Base-by-base conservation (phyloP, 768 basidiomycete species). In the Cystobasidiopsis lactophilus region DNA sequence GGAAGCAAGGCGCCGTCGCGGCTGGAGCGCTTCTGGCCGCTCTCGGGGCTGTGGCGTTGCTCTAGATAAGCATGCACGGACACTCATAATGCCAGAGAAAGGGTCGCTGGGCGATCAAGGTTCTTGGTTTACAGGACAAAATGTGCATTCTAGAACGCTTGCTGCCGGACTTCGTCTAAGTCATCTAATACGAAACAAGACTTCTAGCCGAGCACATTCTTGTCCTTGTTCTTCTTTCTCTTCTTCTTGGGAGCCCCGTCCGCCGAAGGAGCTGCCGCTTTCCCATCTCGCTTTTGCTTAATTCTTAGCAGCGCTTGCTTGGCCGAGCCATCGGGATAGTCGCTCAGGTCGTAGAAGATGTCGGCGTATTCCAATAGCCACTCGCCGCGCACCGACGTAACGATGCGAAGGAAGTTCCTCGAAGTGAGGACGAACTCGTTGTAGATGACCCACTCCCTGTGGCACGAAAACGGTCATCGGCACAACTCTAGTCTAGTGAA, bases 381-480 rank as follows among this genome's bases (percentile, higher is more conserved):
- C 62, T 91, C 86, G 2, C 80, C 74, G 62, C 74, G 72, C 52
- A 91, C 74, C 51, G 86, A 85, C 0, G 88, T 79, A 19, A 91
- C 85, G 0, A 84, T 91, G 27, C 93, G 78, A 63, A 98, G 88
- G 63, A 81, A 96, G 55, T 71, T 63, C 16, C 57, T 69, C 5
- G 84, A 83, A 5, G 89, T 96, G 58, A 95, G 68, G 10, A 95
- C 85, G 60, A 95, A 98, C 68, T 59, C 60, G 53, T 60, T 57
- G 50, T 63, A 62, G 41, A 62, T 51, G 41, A 60, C 58, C 51
- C 52, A 63, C 19, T 60, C 56, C 10, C 45, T 47, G 24, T n/a
- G 11, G 9, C 9, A 13, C n/a, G 19, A 7, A 26, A 30, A 50
- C 1, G 23, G 1, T 10, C 40, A 41, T n/a, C 10, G 19, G n/a